Percentiles rank a stretch among this genome's conserved stretches.
Evolutionary conservation across 2,329 filamentous ascomycete genomes (phyloP).

Genomic region (Fusarium longipes): DNA sequence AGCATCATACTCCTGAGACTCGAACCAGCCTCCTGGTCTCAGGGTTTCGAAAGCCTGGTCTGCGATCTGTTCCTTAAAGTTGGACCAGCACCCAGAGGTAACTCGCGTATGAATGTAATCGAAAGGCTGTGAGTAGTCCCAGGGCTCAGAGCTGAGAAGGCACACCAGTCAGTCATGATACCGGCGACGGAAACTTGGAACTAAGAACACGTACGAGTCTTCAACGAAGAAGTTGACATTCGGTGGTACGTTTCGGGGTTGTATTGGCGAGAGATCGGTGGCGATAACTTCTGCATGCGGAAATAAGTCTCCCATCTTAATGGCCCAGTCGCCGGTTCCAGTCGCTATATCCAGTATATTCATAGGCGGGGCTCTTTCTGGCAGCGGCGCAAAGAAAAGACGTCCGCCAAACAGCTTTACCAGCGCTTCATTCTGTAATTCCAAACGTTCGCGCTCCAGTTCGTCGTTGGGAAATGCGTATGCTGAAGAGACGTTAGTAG

Average conservation of each 20-base stretch:
- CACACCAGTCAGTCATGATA: neutral
- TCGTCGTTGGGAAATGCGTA: constrained; percentile 61
- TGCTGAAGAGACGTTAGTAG: constrained; percentile 47
- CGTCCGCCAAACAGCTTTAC: constrained; percentile 54
- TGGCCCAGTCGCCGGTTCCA: constrained; percentile 69
- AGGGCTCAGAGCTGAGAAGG: constrained; percentile 58
- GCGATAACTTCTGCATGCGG: constrained; percentile 69
- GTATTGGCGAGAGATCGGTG: constrained; percentile 75
- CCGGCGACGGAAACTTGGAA: neutral
- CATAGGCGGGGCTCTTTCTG: constrained; percentile 50
- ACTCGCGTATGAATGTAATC: constrained; percentile 66
- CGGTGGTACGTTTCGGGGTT: constrained; percentile 72
- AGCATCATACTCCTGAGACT: constrained; percentile 62
- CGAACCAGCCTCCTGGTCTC: constrained; percentile 65
- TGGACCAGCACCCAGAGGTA: constrained; percentile 62
- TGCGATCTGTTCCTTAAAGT: constrained; percentile 63
- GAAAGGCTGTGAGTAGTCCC: constrained; percentile 65
- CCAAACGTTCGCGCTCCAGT: constrained; percentile 55
- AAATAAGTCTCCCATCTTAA: constrained; percentile 73
- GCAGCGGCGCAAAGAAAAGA: constrained; percentile 59
- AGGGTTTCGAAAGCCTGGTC: constrained; percentile 62
- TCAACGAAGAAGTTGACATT: constrained; percentile 82
- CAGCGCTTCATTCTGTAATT: constrained; percentile 54
- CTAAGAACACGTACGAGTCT: constrained; percentile 59
- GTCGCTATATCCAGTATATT: constrained; percentile 59